These are phyloP conservation scores for Mycothermus thermophilus DNA, from an alignment of 495 filamentous ascomycete species.

Conservation along the genomic window DNA sequence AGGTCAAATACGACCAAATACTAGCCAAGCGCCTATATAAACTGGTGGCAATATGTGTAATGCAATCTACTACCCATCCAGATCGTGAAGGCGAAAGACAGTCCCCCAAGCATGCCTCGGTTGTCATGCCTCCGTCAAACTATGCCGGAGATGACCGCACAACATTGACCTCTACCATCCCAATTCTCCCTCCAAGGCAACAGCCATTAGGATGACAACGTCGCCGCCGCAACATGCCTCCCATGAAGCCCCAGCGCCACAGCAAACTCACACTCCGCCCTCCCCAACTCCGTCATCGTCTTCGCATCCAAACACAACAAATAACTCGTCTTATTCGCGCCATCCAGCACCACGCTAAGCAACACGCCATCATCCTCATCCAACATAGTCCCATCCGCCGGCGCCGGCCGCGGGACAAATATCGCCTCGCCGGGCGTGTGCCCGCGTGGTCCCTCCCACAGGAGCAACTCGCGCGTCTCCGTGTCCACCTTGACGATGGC, in stretches of 20 bases:
- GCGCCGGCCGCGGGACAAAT: slow-evolving; percentile 44
- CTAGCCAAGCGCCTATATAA: too few species aligned
- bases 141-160: too few species aligned
- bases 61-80: too few species aligned
- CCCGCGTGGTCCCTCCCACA: slow-evolving; percentile 43
- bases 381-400: slow-evolving; percentile 10
- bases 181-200: too few species aligned
- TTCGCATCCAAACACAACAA: slow-evolving; percentile 55
- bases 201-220: too few species aligned
- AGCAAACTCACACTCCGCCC: slow-evolving; percentile 46
- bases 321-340: slow-evolving; percentile 47
- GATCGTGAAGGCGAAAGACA: too few species aligned
- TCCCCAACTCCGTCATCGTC: slow-evolving; percentile 49
- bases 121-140: too few species aligned
- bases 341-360: slow-evolving; percentile 59
- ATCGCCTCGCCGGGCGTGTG: slow-evolving; percentile 65
- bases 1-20: too few species aligned
- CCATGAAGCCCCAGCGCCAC: slow-evolving; percentile 67
- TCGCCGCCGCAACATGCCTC: slow-evolving; percentile 25
- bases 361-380: slow-evolving; percentile 59
- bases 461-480: slow-evolving; percentile 29
- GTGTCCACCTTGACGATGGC: slow-evolving; percentile 56
- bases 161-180: too few species aligned
- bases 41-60: too few species aligned
- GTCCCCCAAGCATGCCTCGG: too few species aligned